These are phyloP conservation scores for Teunomyces kruisii DNA, from an alignment of 805 yeast genomes.

Conservation along the genomic window DNA sequence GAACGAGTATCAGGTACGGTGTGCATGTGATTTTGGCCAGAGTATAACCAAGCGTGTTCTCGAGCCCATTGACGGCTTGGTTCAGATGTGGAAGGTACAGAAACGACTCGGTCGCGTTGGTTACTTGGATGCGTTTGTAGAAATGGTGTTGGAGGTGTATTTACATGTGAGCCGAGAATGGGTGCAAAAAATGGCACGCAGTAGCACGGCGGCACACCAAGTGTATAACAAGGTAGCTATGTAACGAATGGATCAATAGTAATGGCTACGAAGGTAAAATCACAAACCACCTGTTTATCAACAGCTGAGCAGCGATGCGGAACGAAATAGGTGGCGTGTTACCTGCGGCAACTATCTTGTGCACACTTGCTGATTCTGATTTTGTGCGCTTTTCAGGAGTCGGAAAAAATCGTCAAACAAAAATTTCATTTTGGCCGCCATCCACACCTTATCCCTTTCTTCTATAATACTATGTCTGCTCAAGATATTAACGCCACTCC, in stretches of 20 bases:
- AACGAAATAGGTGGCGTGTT: not conserved
- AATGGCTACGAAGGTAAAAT: not conserved
- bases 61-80: not conserved
- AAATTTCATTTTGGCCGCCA: not conserved
- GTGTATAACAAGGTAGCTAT: not conserved
- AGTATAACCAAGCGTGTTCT: not conserved
- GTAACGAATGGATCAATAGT: not conserved
- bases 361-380: slow-evolving; percentile 2
- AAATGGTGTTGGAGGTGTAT: slow-evolving; percentile 2
- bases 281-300: not conserved
- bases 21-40: slow-evolving; percentile 2
- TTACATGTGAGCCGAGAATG: not conserved
- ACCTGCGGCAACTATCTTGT: not conserved
- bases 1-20: not conserved
- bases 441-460: not conserved
- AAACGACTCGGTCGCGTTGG: not conserved
- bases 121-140: slow-evolving; percentile 7
- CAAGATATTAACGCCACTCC: not conserved
- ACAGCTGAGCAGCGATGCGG: not conserved
- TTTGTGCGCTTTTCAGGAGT: slow-evolving; percentile 3
- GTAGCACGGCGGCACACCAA: not conserved
- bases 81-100: not conserved
- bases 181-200: slow-evolving; percentile 2
- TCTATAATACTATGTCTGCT: not conserved
- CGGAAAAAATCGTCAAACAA: slow-evolving; percentile 4